Evolutionary conservation across 805 yeast species (phyloP).

Genomic region (Limtongozyma cylindracea): DNA sequence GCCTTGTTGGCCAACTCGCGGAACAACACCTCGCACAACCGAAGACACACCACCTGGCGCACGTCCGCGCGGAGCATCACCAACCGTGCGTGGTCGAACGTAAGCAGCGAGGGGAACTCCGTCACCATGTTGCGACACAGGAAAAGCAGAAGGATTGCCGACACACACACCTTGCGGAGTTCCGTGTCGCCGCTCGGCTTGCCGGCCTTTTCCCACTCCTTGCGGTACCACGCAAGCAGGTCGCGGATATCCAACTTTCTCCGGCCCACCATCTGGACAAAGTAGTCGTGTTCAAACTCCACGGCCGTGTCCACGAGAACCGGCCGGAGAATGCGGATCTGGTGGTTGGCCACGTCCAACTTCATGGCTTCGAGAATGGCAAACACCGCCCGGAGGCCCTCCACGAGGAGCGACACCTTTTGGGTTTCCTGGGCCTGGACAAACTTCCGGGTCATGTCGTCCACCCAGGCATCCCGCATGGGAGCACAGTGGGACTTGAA

Average conservation of each 20-base stretch:
- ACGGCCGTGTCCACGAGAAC: conserved; percentile 68
- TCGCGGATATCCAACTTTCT: conserved; percentile 33
- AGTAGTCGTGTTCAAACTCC: conserved; percentile 74
- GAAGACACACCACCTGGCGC: conserved; percentile 60
- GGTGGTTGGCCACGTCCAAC: conserved; percentile 86
- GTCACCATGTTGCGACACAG: conserved; percentile 62
- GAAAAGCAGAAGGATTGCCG: conserved; percentile 33
- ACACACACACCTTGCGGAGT: conserved; percentile 9
- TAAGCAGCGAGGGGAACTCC: conserved; percentile 63
- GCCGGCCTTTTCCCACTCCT: conserved; percentile 7
- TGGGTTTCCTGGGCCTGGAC: conserved; percentile 19
- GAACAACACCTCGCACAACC: conserved; percentile 46
- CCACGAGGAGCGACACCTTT: conserved; percentile 28
- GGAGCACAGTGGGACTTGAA: conserved; percentile 89
- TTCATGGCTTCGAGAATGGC: conserved; percentile 85
- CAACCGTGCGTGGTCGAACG: conserved; percentile 65
- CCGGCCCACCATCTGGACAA: conserved; percentile 22
- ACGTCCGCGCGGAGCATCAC: conserved; percentile 65
- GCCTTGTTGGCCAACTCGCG: conserved; percentile 22
- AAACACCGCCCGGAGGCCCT: conserved; percentile 55
- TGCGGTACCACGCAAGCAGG: conserved; percentile 41
- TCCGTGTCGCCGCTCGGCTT: conserved; percentile 1
- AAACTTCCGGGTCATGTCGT: conserved; percentile 45
- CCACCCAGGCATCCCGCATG: conserved; percentile 80
- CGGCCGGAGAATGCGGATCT: conserved; percentile 66